Base-by-base conservation (phyloP, 257 asterid species). In the Fraxinus pennsylvanica region DNA sequence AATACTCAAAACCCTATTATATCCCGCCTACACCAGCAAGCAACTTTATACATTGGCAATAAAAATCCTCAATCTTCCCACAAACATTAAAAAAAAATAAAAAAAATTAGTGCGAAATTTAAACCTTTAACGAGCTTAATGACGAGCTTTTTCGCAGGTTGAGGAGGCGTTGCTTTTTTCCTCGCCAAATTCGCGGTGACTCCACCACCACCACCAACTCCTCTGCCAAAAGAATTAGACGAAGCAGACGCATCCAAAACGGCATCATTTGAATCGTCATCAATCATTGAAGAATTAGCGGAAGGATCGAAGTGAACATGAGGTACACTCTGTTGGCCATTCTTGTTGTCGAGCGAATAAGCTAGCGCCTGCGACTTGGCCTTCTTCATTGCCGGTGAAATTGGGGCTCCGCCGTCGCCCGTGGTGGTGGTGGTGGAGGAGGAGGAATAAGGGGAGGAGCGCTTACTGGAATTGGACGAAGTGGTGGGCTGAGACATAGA, bases 121-220 rank as follows among this genome's bases (percentile, higher is more conserved):
- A 13, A 76, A 93, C 98, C 98, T 93, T 92, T 93, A 71, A 73
- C 71, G 73, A 90, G 94, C 87, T 89, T 94, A 88, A 94, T 94
- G 38, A 94, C 96, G 27, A 94, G 91, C 79, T 87, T 94, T 79
- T 94, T 94, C 14, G 91, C 81, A 0, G 98, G 97, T 85, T 86
- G 98, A 5, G 97, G 92, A 76, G 90, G 95, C 74, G 90, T 87
- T 15, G 96, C 91, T 73, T 94, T 94, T 86, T 92, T 94, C 80
- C 96, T 83, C 1, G 91, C 76, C 84, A 90, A 85, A 88, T 91
- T 94, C 22, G 97, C 87, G 35, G 97, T 84, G 45, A 85, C 89
- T 29, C 91, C 88, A 54, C 90, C 86, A 68, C 63, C 78, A 69
- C 78, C 84, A 78, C 85, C 82, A 19, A 39, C 74, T 59, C 52